phyloP scores from a whole-genome alignment of 2,329 filamentous ascomycete genomes.

The Epichloe typhina region DNA sequence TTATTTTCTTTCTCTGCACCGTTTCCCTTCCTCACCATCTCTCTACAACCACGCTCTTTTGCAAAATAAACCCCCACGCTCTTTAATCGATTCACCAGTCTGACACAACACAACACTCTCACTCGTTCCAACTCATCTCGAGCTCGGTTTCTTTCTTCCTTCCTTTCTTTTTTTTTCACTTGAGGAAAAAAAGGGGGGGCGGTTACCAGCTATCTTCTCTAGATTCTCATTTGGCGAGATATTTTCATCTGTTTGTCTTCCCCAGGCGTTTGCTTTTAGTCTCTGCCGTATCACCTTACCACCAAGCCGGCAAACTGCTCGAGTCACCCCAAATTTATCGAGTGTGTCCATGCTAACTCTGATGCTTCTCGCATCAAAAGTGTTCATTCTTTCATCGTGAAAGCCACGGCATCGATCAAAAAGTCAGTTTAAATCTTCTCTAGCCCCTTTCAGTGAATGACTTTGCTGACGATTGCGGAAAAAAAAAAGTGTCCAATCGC shows the following conservation, averaged over 20 bases:
- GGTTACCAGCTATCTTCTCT: not conserved
- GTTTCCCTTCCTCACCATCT: too few species aligned
- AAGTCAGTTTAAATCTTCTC: not conserved
- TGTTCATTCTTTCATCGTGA: not conserved
- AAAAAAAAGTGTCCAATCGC: conserved; percentile 2
- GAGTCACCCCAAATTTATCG: not conserved
- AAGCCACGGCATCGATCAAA: not conserved
- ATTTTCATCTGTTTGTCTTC: not conserved
- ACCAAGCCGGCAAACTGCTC: conserved; percentile 1
- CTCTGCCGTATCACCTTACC: conserved; percentile 1
- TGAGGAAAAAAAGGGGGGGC: not conserved
- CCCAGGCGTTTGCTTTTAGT: conserved; percentile 1
- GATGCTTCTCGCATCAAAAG: not conserved
- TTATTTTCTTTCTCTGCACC: not conserved
- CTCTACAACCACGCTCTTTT: not conserved
- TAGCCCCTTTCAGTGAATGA: not conserved
- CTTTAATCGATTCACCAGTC: not conserved
- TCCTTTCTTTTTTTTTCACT: not conserved
- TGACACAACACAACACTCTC: not conserved
- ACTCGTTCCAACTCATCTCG: not conserved
- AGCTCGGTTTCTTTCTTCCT: not conserved
- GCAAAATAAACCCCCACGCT: not conserved
- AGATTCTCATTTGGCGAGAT: not conserved
- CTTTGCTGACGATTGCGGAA: not conserved
- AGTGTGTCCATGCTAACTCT: not conserved